Evolutionary conservation across 768 basidiomycete genomes (phyloP).

Genomic region (Rhodotorula sphaerocarpa): DNA sequence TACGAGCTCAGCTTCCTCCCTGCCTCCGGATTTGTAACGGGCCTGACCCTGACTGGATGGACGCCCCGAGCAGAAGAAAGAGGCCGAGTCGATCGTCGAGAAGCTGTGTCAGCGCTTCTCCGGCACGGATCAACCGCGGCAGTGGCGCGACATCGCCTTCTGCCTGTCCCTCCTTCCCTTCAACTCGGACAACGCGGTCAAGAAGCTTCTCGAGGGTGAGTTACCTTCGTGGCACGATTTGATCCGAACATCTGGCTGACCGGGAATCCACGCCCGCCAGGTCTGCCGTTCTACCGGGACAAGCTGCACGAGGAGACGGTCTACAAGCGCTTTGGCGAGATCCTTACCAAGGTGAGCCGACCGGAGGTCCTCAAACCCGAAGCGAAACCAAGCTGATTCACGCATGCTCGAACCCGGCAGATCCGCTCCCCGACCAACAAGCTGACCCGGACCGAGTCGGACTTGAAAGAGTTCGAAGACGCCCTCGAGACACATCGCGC

Average conservation of each 20-base stretch:
- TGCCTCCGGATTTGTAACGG: not conserved
- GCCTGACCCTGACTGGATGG: not conserved
- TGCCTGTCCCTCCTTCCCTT: constrained; percentile 89
- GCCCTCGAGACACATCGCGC: constrained; percentile 71
- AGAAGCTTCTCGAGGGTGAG: constrained; percentile 79
- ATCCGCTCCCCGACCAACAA: constrained; percentile 69
- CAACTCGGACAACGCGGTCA: constrained; percentile 92
- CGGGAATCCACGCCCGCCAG: too few relatives aligned
- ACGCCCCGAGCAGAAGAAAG: constrained; percentile 69
- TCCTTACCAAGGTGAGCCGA: constrained; percentile 76
- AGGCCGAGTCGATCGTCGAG: constrained; percentile 89
- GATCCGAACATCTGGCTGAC: too few relatives aligned
- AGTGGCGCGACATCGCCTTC: constrained; percentile 96
- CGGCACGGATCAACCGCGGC: constrained; percentile 73
- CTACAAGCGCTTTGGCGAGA: constrained; percentile 73
- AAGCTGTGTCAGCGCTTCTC: constrained; percentile 95
- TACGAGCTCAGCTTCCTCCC: constrained; percentile 39
- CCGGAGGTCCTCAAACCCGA: too few relatives aligned
- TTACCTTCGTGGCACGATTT: too few relatives aligned
- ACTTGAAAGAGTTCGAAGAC: constrained; percentile 87
- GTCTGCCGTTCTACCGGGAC: constrained; percentile 83
- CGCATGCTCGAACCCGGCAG: not conserved
- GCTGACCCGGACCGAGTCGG: constrained; percentile 82
- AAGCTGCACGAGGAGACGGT: constrained; percentile 84
- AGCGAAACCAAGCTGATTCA: too few relatives aligned